A percentile compares a stretch with the other conserved stretches of the same genome.
Conservation (phyloP, 768 basidiomycete species). For the Kwoniella bestiolae region DNA sequence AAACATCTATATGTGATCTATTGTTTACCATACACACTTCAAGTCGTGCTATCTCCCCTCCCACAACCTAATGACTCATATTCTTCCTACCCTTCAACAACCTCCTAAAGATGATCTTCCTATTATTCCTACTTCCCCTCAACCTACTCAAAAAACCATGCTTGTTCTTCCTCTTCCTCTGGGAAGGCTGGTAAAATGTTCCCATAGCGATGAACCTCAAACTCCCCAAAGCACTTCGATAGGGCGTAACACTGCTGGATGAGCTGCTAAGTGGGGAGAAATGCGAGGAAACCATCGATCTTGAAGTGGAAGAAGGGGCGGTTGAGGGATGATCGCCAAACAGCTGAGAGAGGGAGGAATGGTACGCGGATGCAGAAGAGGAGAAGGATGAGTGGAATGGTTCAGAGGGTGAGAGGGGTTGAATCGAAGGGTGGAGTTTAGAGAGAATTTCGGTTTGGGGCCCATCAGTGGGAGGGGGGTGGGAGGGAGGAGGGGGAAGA, state of each 20-base stretch:
- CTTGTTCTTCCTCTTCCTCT: constrained; percentile 87
- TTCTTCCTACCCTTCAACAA: constrained; percentile 76
- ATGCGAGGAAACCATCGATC: constrained; percentile 10
- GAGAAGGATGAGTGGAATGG: not conserved
- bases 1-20: not conserved
- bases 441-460: constrained; percentile 8
- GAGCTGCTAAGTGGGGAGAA: constrained; percentile 3
- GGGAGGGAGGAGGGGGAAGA: constrained; percentile 14
- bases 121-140: constrained; percentile 63
- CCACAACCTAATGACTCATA: constrained; percentile 68
- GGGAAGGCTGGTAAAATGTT: constrained; percentile 95
- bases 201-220: constrained; percentile 59
- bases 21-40: no score
- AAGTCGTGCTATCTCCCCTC: not conserved
- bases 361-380: constrained; percentile 3
- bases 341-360: constrained; percentile 7
- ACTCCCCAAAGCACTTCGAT: constrained; percentile 52
- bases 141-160: constrained; percentile 86
- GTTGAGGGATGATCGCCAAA: not conserved
- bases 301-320: not conserved
- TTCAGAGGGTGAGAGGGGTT: constrained; percentile 6
- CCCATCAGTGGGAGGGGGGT: not conserved
- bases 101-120: constrained; percentile 73
- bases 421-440: constrained; percentile 18
- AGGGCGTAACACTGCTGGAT: no score